Base-by-base conservation (phyloP, 257 asterid species). In the Nicotiana attenuata region DNA sequence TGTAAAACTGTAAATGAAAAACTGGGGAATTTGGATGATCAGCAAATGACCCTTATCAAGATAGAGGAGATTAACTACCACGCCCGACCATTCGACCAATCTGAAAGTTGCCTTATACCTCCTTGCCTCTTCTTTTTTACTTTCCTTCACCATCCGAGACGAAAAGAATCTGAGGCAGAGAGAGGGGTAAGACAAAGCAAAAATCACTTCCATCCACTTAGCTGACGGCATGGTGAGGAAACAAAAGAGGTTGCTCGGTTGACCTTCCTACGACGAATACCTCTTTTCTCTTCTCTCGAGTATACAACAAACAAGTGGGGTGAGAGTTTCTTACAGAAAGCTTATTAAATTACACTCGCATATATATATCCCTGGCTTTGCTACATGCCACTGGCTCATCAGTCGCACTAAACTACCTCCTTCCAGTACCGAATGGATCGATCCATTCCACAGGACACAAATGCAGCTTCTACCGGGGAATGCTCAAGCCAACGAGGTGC, bases 401-500 rank as follows among this genome's bases (percentile, higher is more conserved):
- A 35, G 24, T 55, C 35, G 10, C 69, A 26, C 85, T 87, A 87
- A 31, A 7, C 31, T 14, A 78, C 52, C 83, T 86, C 90, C 83
- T 87, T 94, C 98, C 97, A 92, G 85, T 87, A 89, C 84, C 93
- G 90, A 80, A 94, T 52, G n/a, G 97, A 92, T 82, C 93, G 84
- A 83, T 92, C 97, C 4, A 92, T 83, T 76, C 96, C 97, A 80
- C 97, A 92, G 3, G 98, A 83, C 76, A 88, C 89, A 28, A 94
- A 94, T 19, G 91, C 87, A 8, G 98, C 84, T 80, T 94, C 97
- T 13, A 86, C 87, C 0, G 92, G 97, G 15, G 97, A 94, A 81
- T 94, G 97, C 81, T 89, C 98, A 41, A 94, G 88, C 97, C 98
- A 94, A 68, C 96, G 96, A 3, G 96, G 97, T 45, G 89, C 78